phyloP scores from a whole-genome alignment of 2,329 filamentous ascomycete genomes.

The Metarhizium brunneum region DNA sequence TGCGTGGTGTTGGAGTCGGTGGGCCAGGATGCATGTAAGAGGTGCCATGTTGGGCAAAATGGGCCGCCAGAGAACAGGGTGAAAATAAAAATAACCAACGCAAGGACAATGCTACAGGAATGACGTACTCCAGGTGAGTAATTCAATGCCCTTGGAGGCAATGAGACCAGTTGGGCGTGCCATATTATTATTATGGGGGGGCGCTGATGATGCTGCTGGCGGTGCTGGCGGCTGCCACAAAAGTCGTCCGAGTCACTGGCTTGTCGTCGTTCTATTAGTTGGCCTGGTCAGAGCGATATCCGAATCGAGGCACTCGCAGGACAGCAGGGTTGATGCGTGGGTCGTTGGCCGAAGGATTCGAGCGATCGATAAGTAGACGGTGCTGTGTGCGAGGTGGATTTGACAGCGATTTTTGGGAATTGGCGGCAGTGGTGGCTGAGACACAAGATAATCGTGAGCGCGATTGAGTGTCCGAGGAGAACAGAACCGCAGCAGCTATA shows the following conservation, averaged over 20 bases:
- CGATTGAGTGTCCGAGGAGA: too few relatives aligned
- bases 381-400: too few relatives aligned
- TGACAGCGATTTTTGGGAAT: too few relatives aligned
- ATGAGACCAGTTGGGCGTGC: constrained; percentile 41
- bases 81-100: neutral
- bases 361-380: too few relatives aligned
- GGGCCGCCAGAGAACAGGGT: neutral
- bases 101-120: neutral
- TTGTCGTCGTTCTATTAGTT: neutral
- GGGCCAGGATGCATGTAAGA: neutral
- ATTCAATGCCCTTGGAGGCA: constrained; percentile 54
- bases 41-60: neutral
- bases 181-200: constrained; percentile 8
- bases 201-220: too few relatives aligned
- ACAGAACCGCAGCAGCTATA: too few relatives aligned
- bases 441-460: neutral
- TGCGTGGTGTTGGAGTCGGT: neutral
- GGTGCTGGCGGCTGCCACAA: too few relatives aligned
- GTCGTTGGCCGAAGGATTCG: too few relatives aligned
- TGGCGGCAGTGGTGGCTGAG: neutral
- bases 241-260: neutral
- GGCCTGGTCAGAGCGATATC: too few relatives aligned
- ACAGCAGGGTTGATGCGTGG: too few relatives aligned
- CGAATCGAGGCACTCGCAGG: too few relatives aligned
- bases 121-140: constrained; percentile 43